phyloP scores from a whole-genome alignment of 2,329 filamentous ascomycete genomes.

The Capronia epimyces region DNA sequence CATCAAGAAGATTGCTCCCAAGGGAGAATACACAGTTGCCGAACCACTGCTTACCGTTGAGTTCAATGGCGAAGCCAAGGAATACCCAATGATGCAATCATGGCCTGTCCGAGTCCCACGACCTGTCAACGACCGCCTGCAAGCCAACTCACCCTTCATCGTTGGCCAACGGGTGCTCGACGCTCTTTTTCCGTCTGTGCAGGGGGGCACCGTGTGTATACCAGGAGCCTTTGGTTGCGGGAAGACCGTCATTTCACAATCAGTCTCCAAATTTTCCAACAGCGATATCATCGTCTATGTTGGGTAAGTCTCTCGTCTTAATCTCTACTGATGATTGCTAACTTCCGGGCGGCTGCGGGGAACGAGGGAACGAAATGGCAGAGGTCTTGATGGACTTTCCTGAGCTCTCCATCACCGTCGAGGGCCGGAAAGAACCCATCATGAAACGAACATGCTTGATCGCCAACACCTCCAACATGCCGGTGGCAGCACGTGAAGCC shows the following conservation, averaged over 20 bases:
- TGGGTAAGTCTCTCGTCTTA: slow-evolving; percentile 44
- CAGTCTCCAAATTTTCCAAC: slow-evolving; percentile 99
- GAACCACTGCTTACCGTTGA: slow-evolving; percentile 94
- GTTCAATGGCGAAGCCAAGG: slow-evolving; percentile 91
- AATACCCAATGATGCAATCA: slow-evolving; percentile 96
- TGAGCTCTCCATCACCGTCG: slow-evolving; percentile 89
- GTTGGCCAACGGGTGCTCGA: slow-evolving; percentile 96
- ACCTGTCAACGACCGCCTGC: slow-evolving; percentile 84
- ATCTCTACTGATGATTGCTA: neutral
- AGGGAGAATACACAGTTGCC: slow-evolving; percentile 89
- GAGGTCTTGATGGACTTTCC: slow-evolving; percentile 99
- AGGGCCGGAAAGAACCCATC: slow-evolving; percentile 93
- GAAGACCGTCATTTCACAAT: slow-evolving; percentile 98
- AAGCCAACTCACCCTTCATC: slow-evolving; percentile 83
- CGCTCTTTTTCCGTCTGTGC: slow-evolving; percentile 90
- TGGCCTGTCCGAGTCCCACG: slow-evolving; percentile 97
- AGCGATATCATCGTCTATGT: slow-evolving; percentile 98
- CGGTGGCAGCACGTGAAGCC: slow-evolving; percentile 93
- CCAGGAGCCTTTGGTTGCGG: slow-evolving; percentile 97
- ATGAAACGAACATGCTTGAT: slow-evolving; percentile 99
- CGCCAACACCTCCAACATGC: slow-evolving; percentile 99
- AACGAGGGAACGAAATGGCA: slow-evolving; percentile 98
- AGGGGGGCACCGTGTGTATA: slow-evolving; percentile 96
- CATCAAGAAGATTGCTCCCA: slow-evolving; percentile 82
- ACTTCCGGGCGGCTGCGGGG: slow-evolving; percentile 48